Evolutionary conservation across 225 moss, liverwort and hornwort species (phyloP).

Genomic region (Marchantia paleacea): DNA sequence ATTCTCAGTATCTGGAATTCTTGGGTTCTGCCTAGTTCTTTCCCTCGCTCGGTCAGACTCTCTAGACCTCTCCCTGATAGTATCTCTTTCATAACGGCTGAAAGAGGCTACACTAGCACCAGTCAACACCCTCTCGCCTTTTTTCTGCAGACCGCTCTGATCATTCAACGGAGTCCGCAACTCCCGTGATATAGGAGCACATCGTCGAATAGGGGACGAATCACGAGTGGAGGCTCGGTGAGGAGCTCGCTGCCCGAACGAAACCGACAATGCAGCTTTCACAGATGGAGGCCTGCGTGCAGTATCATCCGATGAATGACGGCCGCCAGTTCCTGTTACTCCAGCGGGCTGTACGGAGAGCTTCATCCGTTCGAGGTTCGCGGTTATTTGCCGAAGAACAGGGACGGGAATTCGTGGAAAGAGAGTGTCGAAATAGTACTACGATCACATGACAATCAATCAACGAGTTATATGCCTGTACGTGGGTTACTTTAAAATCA

Average conservation of each 20-base stretch:
- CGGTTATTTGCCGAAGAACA: conserved; percentile 71
- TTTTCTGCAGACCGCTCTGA: conserved; percentile 13
- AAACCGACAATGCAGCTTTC: conserved; percentile 92
- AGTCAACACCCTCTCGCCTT: conserved; percentile 27
- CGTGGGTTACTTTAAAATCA: background rate
- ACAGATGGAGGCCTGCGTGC: conserved; percentile 91
- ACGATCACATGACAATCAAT: background rate
- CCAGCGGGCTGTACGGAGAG: conserved; percentile 78
- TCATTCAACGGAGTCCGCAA: conserved; percentile 30
- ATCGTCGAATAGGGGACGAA: conserved; percentile 80
- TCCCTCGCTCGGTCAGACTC: conserved; percentile 39
- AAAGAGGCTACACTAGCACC: conserved; percentile 18
- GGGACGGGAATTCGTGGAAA: conserved; percentile 96
- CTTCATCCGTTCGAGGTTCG: conserved; percentile 70
- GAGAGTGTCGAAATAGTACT: conserved; percentile 87
- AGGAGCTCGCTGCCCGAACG: conserved; percentile 93
- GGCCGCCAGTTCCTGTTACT: conserved; percentile 70
- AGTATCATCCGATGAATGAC: conserved; percentile 77
- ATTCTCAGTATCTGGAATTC: background rate
- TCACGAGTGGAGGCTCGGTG: conserved; percentile 93
- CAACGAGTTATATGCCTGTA: background rate
- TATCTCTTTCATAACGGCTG: conserved; percentile 9
- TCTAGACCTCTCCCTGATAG: conserved; percentile 34
- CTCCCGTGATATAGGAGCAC: conserved; percentile 50
- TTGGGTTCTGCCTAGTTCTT: conserved; percentile 36